Conservation (phyloP, 768 basidiomycete genomes). For the Lactifluus volemus region DNA sequence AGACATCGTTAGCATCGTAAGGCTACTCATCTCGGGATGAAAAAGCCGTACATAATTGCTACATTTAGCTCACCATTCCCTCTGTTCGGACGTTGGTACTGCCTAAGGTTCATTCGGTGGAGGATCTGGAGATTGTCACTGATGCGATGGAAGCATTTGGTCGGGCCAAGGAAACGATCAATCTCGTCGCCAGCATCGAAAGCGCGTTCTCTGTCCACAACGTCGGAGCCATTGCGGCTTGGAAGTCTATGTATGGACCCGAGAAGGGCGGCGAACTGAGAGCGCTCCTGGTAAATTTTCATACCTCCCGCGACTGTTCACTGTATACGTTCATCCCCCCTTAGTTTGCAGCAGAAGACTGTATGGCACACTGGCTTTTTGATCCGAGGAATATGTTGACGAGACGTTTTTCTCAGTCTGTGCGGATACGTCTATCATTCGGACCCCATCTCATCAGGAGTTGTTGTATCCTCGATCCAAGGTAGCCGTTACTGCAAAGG, state of each 20-base stretch:
- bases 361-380: conserved; percentile 33
- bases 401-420: conserved; percentile 47
- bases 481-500: conserved; percentile 74
- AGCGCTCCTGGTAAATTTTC: conserved; percentile 49
- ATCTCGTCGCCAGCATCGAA: conserved; percentile 77
- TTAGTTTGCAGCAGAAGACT: conserved; percentile 94
- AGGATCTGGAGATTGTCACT: conserved; percentile 58
- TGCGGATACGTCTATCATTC: conserved; percentile 76
- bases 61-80: conserved; percentile 35
- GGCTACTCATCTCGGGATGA: conserved; percentile 14
- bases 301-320: background rate
- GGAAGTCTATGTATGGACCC: conserved; percentile 43
- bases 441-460: conserved; percentile 66
- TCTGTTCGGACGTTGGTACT: conserved; percentile 62
- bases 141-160: conserved; percentile 32
- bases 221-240: conserved; percentile 60
- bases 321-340: background rate
- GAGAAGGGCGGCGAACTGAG: conserved; percentile 44
- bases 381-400: background rate
- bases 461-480: conserved; percentile 77
- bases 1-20: conserved; percentile 54
- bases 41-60: background rate
- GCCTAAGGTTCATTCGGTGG: conserved; percentile 70
- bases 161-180: conserved; percentile 30
- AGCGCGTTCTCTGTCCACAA: conserved; percentile 67